Evolutionary conservation across 2,329 filamentous ascomycete genomes (phyloP), one percentile per base, ranked within the genome.

Genomic region (Emydomyces testavorans): DNA sequence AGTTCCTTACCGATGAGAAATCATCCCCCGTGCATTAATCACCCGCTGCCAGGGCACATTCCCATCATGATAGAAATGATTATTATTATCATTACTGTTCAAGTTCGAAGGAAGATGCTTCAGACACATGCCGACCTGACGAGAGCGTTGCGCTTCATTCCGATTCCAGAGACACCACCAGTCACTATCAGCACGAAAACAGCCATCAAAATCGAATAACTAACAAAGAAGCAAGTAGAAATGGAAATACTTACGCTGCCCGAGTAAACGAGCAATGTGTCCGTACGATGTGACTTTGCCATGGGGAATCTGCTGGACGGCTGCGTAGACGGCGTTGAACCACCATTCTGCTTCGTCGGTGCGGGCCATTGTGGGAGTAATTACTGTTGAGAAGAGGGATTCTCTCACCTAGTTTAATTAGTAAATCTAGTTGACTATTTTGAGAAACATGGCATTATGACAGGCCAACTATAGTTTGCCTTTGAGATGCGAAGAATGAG

Each of bases 41-140:
- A 96, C 85, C 50, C 92, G 74, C 70, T 96, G 90, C 90, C 90
- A 96, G 0, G 90, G 90, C 2, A 96, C 90, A 54, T 83, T 95
- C 20, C 71, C 72, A 50, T 76, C 72, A 63, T 94, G 82, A 68
- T 83, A 93, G 49, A 69, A 64, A 46, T 67, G 63, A n/a, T n/a
- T n/a, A n/a, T n/a, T n/a, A n/a, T n/a, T n/a, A n/a, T n/a, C n/a
- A n/a, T n/a, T n/a, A n/a, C n/a, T n/a, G n/a, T n/a, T n/a, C n/a
- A n/a, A n/a, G n/a, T n/a, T n/a, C n/a, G n/a, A n/a, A n/a, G 88
- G 78, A 10, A 96, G 78, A 62, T 94, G 82, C 64, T 94, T 95
- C 21, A 96, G 76, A 64, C 85, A 93, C 39, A 92, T 74, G 46
- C 90, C 90, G 5, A 96, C 89, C 67, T 96, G 90, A 49, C 89